Base-by-base conservation (phyloP, 176 grass and related monocot species). In the bread wheat (Triticum aestivum) region DNA sequence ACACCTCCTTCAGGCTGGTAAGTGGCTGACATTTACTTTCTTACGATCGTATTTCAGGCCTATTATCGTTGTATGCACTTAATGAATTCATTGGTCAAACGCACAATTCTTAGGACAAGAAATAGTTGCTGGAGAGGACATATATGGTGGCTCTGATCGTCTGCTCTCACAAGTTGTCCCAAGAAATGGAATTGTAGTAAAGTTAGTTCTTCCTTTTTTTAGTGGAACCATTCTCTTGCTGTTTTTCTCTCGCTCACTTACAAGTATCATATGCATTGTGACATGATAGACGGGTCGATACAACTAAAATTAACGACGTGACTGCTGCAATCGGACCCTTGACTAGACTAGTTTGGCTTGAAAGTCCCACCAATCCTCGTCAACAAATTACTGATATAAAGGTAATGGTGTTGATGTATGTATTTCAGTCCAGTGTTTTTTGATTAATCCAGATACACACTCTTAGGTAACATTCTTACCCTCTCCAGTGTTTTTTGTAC, bases 351-450 rank as follows among this genome's bases (percentile, higher is more conserved):
- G 94, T 98, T 39, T 98, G 97, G 97, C 81, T 98, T 84, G 97
- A 98, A 81, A 98, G 97, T 84, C 97, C 97, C 62, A 98, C 97
- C 51, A 98, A 98, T 77, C 97, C 97, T 37, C 97, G 97, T 52
- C 94, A 88, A 77, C 94, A 98, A 67, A 96, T 98, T 83, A 96
- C 94, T 85, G 90, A 96, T 77, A 96, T 98, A 94, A 86, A 84
- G 64, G 97, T 95, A 88, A 82, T n/a, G 6, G 5, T 76, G 27
- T 63, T 70, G 68, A 62, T 88, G 6, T 56, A 51, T 69, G 70
- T 24, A 21, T 81, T 3, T 1, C 64, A 82, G 23, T 24, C 23
- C 23, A 24, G 23, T 24, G 23, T 24, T 24, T 24, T 24, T 61
- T 83, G 3, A 39, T 79, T 32, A 79, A 61, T 83, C 52, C 17